phyloP scores from a whole-genome alignment of 805 yeast species.

The Candida piceae region DNA sequence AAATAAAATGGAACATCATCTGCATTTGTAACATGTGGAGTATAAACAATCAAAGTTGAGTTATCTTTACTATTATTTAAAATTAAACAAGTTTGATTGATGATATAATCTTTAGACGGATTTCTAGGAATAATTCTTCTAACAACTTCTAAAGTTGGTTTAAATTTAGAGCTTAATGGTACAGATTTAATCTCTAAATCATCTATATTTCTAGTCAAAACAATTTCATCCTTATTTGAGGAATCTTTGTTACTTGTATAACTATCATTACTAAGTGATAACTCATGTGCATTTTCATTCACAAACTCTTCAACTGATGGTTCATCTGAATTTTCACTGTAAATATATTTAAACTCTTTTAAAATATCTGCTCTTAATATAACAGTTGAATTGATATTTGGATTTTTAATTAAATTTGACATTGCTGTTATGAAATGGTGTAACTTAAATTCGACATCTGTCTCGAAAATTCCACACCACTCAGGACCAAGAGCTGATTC shows the following conservation, averaged over 20 bases:
- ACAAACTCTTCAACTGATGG: constrained; percentile 22
- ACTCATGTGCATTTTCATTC: constrained; percentile 30
- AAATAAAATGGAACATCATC: constrained; percentile 80
- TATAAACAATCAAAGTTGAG: constrained; percentile 59
- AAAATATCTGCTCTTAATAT: constrained; percentile 83
- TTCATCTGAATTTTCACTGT: constrained; percentile 26
- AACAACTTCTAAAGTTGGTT: constrained; percentile 50
- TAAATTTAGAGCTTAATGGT: constrained; percentile 26
- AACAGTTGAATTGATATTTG: constrained; percentile 88
- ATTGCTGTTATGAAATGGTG: constrained; percentile 70
- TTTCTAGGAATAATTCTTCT: constrained; percentile 89
- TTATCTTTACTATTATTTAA: constrained; percentile 31
- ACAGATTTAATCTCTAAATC: constrained; percentile 38
- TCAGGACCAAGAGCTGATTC: constrained; percentile 47
- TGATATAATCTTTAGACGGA: constrained; percentile 75
- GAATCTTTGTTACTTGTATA: constrained; percentile 1
- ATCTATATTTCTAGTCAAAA: constrained; percentile 28
- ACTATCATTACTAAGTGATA: constrained; percentile 18
- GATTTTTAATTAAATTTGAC: constrained; percentile 73
- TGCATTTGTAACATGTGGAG: constrained; percentile 61
- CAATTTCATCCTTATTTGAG: constrained; percentile 12
- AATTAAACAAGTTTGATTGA: constrained; percentile 78
- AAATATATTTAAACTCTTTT: constrained; percentile 41
- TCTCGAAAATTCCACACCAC: constrained; percentile 59
- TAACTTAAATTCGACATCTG: constrained; percentile 42